Evolutionary conservation across 441 rosid species (phyloP).

Genomic region (Gossypium laxum): DNA sequence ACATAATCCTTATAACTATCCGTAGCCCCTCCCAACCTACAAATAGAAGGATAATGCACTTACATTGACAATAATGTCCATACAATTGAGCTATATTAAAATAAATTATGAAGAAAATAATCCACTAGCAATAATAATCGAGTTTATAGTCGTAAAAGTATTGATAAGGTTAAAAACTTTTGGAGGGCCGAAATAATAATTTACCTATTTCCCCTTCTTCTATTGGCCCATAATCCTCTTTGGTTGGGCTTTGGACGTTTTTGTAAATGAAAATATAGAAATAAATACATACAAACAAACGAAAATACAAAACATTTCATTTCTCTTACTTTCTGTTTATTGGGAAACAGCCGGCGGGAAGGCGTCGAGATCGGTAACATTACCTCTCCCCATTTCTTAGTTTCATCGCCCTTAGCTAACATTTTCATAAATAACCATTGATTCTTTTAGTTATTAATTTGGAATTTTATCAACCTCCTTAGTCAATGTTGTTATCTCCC

Average conservation of each 20-base stretch:
- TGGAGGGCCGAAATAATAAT: neutral
- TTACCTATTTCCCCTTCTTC: neutral
- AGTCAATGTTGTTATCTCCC: neutral
- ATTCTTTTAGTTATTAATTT: neutral
- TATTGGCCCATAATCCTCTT: neutral
- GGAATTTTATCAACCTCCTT: neutral
- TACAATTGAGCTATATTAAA: no score
- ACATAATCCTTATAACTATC: no score
- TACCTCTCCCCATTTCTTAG: neutral
- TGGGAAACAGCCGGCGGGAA: conserved; percentile 33
- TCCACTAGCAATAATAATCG: no score
- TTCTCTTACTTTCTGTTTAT: conserved; percentile 6
- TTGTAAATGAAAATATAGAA: neutral
- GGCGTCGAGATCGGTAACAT: conserved; percentile 30
- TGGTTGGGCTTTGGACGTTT: neutral
- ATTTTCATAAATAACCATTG: neutral
- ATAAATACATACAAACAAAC: neutral
- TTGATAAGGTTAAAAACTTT: neutral
- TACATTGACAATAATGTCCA: no score
- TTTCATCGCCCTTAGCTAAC: neutral
- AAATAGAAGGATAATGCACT: no score
- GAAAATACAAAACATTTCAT: neutral
- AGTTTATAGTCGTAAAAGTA: no score
- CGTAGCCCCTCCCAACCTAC: fast-evolving
- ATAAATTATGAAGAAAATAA: no score